phyloP scores from a whole-genome alignment of 371 early-diverging fungal genomes.

The Vairimorpha necatrix region DNA sequence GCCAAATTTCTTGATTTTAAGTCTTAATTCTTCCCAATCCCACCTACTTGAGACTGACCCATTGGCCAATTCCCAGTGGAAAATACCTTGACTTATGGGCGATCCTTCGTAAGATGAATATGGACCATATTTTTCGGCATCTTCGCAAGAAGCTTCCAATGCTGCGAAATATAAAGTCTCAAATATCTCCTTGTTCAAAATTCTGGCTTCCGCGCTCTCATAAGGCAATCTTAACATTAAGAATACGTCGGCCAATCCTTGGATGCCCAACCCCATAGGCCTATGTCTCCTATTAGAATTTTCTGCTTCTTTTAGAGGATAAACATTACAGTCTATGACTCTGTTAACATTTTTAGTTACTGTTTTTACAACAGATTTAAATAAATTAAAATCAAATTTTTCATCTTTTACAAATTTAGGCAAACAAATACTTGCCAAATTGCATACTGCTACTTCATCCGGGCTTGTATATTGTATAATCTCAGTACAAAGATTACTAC shows the following conservation, averaged over 20 bases:
- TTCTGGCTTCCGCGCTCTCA: constrained; percentile 79
- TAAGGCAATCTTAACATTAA: constrained; percentile 86
- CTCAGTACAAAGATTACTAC: constrained; percentile 70
- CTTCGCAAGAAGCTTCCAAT: constrained; percentile 83
- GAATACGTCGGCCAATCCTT: constrained; percentile 96
- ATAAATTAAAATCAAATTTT: constrained; percentile 44
- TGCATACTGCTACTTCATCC: constrained; percentile 97
- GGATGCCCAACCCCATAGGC: constrained; percentile 94
- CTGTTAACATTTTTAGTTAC: constrained; percentile 83
- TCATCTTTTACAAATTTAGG: constrained; percentile 77
- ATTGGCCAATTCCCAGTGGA: constrained; percentile 90
- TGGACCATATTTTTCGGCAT: constrained; percentile 75
- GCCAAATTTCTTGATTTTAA: constrained; percentile 76
- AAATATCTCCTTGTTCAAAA: constrained; percentile 82
- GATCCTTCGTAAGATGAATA: constrained; percentile 87
- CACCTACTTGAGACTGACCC: constrained; percentile 71
- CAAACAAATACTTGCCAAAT: constrained; percentile 88
- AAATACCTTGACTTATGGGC: constrained; percentile 79
- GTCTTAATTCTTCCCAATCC: constrained; percentile 82
- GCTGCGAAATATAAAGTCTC: constrained; percentile 95
- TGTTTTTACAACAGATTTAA: constrained; percentile 71
- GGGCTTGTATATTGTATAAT: constrained; percentile 88
- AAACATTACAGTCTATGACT: constrained; percentile 90
- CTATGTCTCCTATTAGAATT: constrained; percentile 84
- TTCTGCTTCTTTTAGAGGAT: constrained; percentile 83